Evolutionary conservation across 352 stramenopile species (phyloP), one percentile per base, ranked within the genome.

Genomic region (Pythium myriotylum): DNA sequence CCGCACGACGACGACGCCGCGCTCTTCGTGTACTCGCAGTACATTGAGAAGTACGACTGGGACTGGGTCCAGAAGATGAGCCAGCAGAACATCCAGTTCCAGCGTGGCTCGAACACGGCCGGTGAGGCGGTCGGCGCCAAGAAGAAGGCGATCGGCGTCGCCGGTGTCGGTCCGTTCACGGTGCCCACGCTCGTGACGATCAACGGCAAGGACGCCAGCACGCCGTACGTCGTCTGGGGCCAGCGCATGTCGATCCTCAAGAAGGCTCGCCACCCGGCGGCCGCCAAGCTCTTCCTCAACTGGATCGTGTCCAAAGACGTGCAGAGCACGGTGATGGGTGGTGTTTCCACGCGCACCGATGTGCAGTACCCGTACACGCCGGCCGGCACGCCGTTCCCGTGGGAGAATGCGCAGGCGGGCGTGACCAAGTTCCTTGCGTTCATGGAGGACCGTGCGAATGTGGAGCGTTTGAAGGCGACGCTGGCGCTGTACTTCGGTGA

Each of bases 401-500:
- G 74, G 74, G 53, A 82, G 27, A 53, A 81, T 12, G 33, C 46
- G n/a, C 42, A 70, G 17, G 75, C 73, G 8, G 73, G 74, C 9
- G 35, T 73, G 45, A 24, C 49, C 24, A 55, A 61, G 13, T 85
- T 88, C 65, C 57, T 51, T 0, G 62, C 41, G 47, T 88, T 80
- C 60, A 86, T 86, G 76, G 69, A 67, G 39, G 72, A 86, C 64
- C 76, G 74, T 33, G 74, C 67, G 43, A n/a, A 42, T 12, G 40
- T 80, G 16, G 78, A 88, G 61, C 43, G 67, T 19, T 70, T 72
- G 52, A 69, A 69, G 37, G 24, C 59, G 45, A 88, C 72, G 16
- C 80, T 88, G 45, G 29, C 67, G 33, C 42, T 88, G 32, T 86
- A 84, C 79, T 76, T 88, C 49, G 74, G 74, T 26, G 76, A 88